These are phyloP conservation scores for Fusarium continuum DNA, from an alignment of 2,329 filamentous ascomycete genomes.

Conservation along the genomic window DNA sequence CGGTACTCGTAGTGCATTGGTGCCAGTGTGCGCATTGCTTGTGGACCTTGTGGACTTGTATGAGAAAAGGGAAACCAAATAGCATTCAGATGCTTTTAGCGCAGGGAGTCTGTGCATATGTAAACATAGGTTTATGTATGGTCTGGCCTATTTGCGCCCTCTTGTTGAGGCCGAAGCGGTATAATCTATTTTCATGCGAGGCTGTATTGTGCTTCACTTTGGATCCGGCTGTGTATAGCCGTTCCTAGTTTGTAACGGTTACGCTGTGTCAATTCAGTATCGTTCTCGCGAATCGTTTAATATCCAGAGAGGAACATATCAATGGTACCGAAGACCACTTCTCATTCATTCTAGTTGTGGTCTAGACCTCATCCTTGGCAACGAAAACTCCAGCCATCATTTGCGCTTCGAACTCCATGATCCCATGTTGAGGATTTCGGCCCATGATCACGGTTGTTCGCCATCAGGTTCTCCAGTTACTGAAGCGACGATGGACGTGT, in stretches of 20 bases:
- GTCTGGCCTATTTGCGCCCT: neutral
- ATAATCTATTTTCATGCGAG: neutral
- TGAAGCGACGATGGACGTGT: neutral
- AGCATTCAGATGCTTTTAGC: slow-evolving; percentile 1
- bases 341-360: slow-evolving; percentile 34
- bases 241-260: neutral
- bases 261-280: neutral
- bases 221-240: no score
- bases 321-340: slow-evolving; percentile 13
- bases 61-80: neutral
- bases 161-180: neutral
- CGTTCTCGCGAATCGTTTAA: neutral
- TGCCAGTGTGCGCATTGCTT: slow-evolving; percentile 1
- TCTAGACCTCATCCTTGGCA: slow-evolving; percentile 11
- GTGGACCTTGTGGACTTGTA: neutral
- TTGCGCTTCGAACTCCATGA: neutral
- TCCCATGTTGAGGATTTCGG: neutral
- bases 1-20: neutral
- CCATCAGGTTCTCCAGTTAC: neutral
- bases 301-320: neutral
- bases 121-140: neutral
- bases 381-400: slow-evolving; percentile 1
- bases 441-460: neutral
- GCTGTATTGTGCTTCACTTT: neutral
- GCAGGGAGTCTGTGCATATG: neutral